phyloP scores from a whole-genome alignment of 352 stramenopile species.

The Pythium insidiosum region DNA sequence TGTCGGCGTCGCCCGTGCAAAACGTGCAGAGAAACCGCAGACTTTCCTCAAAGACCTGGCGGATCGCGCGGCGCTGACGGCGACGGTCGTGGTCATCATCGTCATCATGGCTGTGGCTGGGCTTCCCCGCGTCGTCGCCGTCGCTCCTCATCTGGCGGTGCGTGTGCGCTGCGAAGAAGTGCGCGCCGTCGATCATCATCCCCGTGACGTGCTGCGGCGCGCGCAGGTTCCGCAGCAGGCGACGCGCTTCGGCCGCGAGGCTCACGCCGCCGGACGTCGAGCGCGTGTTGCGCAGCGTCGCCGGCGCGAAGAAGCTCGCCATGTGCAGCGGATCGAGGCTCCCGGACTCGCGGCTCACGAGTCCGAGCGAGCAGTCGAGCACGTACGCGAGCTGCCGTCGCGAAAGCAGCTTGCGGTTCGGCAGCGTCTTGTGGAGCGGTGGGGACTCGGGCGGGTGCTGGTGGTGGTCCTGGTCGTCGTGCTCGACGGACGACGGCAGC shows the following conservation, averaged over 20 bases:
- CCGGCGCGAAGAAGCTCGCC: conserved; percentile 1
- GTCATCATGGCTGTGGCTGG: conserved; percentile 27
- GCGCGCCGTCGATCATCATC: conserved; percentile 59
- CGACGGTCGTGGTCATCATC: too few relatives aligned
- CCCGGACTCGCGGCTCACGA: conserved; percentile 37
- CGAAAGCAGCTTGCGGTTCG: conserved; percentile 39
- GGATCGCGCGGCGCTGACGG: conserved; percentile 51
- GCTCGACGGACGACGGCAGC: not conserved
- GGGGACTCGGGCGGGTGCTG: not conserved
- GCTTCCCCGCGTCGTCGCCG: conserved; percentile 21
- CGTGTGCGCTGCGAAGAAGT: conserved; percentile 60
- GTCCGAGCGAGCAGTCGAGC: conserved; percentile 26
- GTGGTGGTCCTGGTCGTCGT: not conserved
- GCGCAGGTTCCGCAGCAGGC: conserved; percentile 49
- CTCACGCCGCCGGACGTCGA: conserved; percentile 3
- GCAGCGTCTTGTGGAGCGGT: conserved; percentile 19
- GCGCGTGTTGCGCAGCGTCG: conserved; percentile 3
- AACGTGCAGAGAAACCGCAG: conserved; percentile 55
- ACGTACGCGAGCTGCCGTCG: conserved; percentile 20
- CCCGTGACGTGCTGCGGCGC: conserved; percentile 49
- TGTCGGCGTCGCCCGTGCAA: conserved; percentile 34
- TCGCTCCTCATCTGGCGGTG: conserved; percentile 12
- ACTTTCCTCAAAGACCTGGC: conserved; percentile 36
- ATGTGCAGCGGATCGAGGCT: conserved; percentile 26
- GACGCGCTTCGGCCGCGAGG: conserved; percentile 32